These are phyloP conservation scores for Agastache rugosa DNA, from an alignment of 257 asterid genomes.

Conservation along the genomic window DNA sequence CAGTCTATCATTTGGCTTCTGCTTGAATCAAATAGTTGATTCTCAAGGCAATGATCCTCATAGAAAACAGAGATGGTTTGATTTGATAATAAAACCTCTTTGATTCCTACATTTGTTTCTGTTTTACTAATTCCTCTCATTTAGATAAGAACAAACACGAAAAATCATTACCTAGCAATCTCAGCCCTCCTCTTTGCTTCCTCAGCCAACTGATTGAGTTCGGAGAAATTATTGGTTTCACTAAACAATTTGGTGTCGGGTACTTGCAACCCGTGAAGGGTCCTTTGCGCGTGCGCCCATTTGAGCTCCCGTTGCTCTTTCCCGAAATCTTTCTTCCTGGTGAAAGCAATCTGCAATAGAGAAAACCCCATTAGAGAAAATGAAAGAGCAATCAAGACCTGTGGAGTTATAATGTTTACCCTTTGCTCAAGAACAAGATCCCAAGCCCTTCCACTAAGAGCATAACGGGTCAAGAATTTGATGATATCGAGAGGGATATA, in stretches of 20 bases:
- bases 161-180: slow-evolving; percentile 71
- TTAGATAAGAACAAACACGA: background rate
- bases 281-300: slow-evolving; percentile 98
- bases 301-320: slow-evolving; percentile 94
- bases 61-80: no score
- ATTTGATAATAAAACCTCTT: no score
- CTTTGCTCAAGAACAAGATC: slow-evolving; percentile 95
- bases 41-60: no score
- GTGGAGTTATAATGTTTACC: slow-evolving; percentile 44
- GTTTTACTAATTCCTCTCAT: background rate
- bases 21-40: no score
- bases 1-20: no score
- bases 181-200: slow-evolving; percentile 98
- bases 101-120: no score
- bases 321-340: slow-evolving; percentile 92
- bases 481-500: slow-evolving; percentile 88
- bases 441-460: slow-evolving; percentile 97
- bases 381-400: background rate
- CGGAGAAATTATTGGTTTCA: slow-evolving; percentile 75
- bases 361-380: slow-evolving; percentile 1
- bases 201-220: slow-evolving; percentile 97
- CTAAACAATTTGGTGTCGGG: slow-evolving; percentile 87
- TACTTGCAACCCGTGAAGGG: slow-evolving; percentile 93
- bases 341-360: slow-evolving; percentile 82
- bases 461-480: slow-evolving; percentile 78